Conservation (phyloP, 2,329 filamentous ascomycete genomes). For the Trichoderma sp. region DNA sequence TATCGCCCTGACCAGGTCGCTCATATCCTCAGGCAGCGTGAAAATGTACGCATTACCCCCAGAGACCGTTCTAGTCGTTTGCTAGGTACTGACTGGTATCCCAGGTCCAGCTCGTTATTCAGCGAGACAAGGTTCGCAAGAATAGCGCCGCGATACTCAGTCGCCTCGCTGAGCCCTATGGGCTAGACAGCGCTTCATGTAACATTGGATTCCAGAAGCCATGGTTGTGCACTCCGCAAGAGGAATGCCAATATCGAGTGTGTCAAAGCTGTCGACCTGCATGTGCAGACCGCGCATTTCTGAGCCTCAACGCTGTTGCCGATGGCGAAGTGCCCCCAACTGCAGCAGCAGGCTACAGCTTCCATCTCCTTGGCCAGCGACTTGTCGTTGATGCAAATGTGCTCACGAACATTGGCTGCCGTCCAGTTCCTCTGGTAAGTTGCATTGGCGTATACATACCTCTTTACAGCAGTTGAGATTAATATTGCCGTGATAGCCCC, state of each 20-base stretch:
- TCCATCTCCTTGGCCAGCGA: conserved; percentile 43
- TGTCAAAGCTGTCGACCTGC: conserved; percentile 50
- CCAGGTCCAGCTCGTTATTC: conserved; percentile 36
- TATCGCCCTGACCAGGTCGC: conserved; percentile 50
- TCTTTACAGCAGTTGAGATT: neutral
- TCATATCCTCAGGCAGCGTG: conserved; percentile 48
- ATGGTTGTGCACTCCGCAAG: conserved; percentile 37
- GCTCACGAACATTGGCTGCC: conserved; percentile 41
- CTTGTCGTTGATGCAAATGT: conserved; percentile 42
- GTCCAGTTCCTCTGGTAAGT: conserved; percentile 37
- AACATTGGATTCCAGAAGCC: conserved; percentile 30
- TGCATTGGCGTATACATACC: neutral
- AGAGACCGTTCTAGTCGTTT: neutral
- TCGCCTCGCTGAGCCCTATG: conserved; percentile 21
- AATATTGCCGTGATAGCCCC: neutral
- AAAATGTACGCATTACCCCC: conserved; percentile 42
- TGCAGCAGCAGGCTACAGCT: conserved; percentile 52
- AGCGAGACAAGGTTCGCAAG: conserved; percentile 28
- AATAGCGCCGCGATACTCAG: conserved; percentile 26
- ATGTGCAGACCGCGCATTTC: conserved; percentile 42
- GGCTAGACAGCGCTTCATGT: conserved; percentile 22
- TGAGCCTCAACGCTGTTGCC: conserved; percentile 50
- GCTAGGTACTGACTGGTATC: neutral
- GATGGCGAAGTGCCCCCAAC: conserved; percentile 49
- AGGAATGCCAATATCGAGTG: conserved; percentile 50